phyloP scores from a whole-genome alignment of 805 yeast species.

The Yarrowia divulgata region DNA sequence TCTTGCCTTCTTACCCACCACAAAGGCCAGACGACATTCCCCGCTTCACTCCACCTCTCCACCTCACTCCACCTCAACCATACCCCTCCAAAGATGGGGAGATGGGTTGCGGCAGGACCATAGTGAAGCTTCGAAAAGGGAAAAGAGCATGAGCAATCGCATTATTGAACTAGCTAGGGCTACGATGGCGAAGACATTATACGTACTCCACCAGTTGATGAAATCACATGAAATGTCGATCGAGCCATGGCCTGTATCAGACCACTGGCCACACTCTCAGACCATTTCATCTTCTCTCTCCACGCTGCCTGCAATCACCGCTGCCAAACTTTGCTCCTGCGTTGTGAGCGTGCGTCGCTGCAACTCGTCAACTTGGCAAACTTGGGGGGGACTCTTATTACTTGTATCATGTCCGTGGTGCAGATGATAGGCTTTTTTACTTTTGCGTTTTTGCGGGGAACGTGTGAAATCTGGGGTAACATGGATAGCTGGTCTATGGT shows the following conservation, averaged over 20 bases:
- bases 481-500: neutral
- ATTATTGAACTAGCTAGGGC: no score
- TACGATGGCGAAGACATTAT: no score
- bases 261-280: neutral
- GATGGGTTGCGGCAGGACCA: conserved; percentile 2
- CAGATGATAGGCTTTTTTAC: neutral
- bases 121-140: no score
- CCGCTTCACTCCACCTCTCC: neutral
- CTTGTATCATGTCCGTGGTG: conserved; percentile 3
- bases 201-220: no score
- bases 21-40: no score
- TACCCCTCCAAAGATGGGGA: neutral
- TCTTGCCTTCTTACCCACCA: neutral
- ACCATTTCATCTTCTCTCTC: neutral
- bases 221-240: neutral
- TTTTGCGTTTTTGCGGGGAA: conserved; percentile 21
- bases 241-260: no score
- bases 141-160: no score
- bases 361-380: neutral
- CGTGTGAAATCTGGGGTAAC: conserved; percentile 22
- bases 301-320: conserved; percentile 13
- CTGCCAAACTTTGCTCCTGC: conserved; percentile 28
- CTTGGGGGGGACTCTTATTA: neutral
- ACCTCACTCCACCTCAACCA: neutral
- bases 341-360: neutral